phyloP scores from a whole-genome alignment of 192 early-diverging fungal species.

The Coemansia sp. region DNA sequence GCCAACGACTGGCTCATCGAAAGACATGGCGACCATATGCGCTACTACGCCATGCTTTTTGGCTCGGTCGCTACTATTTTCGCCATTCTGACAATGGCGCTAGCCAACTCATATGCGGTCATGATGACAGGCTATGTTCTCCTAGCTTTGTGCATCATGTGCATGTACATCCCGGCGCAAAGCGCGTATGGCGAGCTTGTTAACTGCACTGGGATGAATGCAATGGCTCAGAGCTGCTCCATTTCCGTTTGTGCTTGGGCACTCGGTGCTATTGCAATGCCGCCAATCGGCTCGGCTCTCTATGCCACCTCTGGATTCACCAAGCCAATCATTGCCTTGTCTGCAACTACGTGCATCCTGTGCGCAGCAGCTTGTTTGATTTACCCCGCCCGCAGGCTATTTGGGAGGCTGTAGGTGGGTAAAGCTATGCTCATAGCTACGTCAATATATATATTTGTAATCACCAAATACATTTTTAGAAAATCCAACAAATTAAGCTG shows the following conservation, averaged over 20 bases:
- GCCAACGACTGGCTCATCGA: slow-evolving; percentile 19
- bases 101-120: slow-evolving; percentile 21
- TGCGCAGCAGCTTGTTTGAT: slow-evolving; percentile 15
- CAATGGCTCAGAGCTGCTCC: slow-evolving; percentile 31
- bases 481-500: background rate
- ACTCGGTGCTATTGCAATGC: slow-evolving; percentile 19
- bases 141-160: slow-evolving; percentile 21
- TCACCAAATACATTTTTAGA: background rate
- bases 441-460: too few relatives aligned
- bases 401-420: background rate
- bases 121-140: slow-evolving; percentile 35
- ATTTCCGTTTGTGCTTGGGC: slow-evolving; percentile 30
- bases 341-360: slow-evolving; percentile 2
- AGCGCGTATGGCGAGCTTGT: slow-evolving; percentile 44
- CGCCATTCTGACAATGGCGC: slow-evolving; percentile 16
- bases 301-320: slow-evolving; percentile 27
- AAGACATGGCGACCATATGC: slow-evolving; percentile 20
- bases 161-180: slow-evolving; percentile 29
- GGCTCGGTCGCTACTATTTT: slow-evolving; percentile 16
- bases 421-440: background rate
- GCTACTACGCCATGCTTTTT: slow-evolving; percentile 28
- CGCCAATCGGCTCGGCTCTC: slow-evolving; percentile 27
- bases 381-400: background rate
- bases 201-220: slow-evolving; percentile 17
- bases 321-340: slow-evolving; percentile 11